A percentile compares a stretch with the other conserved stretches of the same genome.
phyloP scores from a whole-genome alignment of 1,284 basidiomycete genomes.

The Porogramme epimiltina region DNA sequence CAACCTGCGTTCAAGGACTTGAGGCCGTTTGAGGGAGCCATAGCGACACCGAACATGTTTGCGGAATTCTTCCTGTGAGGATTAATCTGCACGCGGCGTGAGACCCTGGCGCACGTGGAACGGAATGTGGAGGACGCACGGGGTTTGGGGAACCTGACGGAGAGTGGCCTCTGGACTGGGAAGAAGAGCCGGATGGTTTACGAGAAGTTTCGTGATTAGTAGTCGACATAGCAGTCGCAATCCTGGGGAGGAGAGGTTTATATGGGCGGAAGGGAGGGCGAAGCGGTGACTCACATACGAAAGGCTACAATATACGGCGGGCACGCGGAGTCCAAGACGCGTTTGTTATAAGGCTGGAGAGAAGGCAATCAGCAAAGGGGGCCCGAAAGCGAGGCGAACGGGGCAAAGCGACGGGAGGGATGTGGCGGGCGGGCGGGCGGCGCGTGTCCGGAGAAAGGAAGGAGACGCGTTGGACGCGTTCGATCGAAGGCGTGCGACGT shows the following conservation, averaged over 20 bases:
- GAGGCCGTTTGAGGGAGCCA: slow-evolving; percentile 47
- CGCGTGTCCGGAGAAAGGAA: slow-evolving; percentile 17
- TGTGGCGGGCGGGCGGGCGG: neutral
- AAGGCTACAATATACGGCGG: slow-evolving; percentile 21
- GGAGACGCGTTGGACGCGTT: slow-evolving; percentile 17
- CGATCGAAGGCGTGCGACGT: slow-evolving; percentile 15
- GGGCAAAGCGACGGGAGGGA: neutral
- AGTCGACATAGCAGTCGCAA: slow-evolving; percentile 46
- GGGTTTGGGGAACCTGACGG: slow-evolving; percentile 57
- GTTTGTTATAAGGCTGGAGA: slow-evolving; percentile 16
- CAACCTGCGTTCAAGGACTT: slow-evolving; percentile 65
- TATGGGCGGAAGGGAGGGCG: slow-evolving; percentile 14
- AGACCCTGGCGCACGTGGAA: neutral
- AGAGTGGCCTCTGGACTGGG: slow-evolving; percentile 61
- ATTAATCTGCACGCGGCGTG: slow-evolving; percentile 35
- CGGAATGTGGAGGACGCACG: slow-evolving; percentile 38
- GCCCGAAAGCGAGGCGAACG: neutral
- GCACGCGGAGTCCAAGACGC: slow-evolving; percentile 13
- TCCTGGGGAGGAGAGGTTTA: slow-evolving; percentile 17
- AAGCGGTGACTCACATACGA: slow-evolving; percentile 24
- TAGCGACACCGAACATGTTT: slow-evolving; percentile 57
- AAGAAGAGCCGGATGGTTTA: slow-evolving; percentile 69
- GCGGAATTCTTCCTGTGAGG: slow-evolving; percentile 46
- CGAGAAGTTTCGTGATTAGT: slow-evolving; percentile 49
- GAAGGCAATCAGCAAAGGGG: slow-evolving; percentile 10